Base-by-base conservation (phyloP, 768 basidiomycete species). In the Flagelloscypha sp. region DNA sequence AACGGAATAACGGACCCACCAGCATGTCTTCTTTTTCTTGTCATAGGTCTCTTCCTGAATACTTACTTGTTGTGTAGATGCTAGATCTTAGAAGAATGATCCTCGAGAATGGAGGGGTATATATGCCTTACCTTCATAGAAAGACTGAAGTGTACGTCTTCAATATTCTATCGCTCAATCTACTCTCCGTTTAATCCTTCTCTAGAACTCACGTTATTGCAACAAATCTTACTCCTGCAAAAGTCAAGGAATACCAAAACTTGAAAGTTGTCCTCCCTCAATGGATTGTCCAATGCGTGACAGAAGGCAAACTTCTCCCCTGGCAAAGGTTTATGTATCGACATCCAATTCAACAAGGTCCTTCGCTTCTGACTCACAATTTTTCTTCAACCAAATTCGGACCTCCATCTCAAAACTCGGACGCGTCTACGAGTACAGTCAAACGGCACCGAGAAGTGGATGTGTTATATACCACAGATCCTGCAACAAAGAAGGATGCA, bases 1-100 rank as follows among this genome's bases (percentile, higher is more conserved):
- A 95, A 97, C 49, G 93, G 93, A 0, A 84, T 76, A 64, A 94
- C 90, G 1, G 67, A 73, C 24, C 88, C 92, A 6, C 85, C 93
- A 13, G 73, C n/a, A n/a, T n/a, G n/a, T n/a, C n/a, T n/a, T n/a
- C n/a, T n/a, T n/a, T n/a, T n/a, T n/a, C n/a, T n/a, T n/a, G n/a
- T n/a, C n/a, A n/a, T n/a, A n/a, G n/a, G n/a, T n/a, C n/a, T n/a
- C n/a, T n/a, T n/a, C n/a, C n/a, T n/a, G n/a, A n/a, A n/a, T n/a
- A n/a, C n/a, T n/a, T n/a, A n/a, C n/a, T n/a, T n/a, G n/a, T n/a
- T n/a, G n/a, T n/a, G n/a, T n/a, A n/a, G n/a, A n/a, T 89, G 15
- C 87, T 92, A 52, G 87, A 84, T 30, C 56, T 98, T 1, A 70
- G 88, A 6, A 66, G 79, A 45, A 66, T 97, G 32, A 79, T 98